Base-by-base conservation (phyloP, 257 asterid genomes). In the Fraxinus cuspidata region DNA sequence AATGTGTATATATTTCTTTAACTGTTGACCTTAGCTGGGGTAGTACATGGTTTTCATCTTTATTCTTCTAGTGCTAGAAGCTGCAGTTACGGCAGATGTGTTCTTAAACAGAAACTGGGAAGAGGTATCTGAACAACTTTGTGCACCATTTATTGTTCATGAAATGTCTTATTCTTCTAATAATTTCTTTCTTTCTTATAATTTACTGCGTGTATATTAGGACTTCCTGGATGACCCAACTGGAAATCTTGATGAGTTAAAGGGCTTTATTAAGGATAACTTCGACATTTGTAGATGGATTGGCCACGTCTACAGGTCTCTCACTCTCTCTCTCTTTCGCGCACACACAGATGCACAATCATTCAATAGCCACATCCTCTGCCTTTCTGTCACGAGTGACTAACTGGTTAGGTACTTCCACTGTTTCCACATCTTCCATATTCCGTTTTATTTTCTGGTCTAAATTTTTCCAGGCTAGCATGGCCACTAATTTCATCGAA, bases 161-260 rank as follows among this genome's bases (percentile, higher is more conserved):
- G 31, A 40, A 32, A 13, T 9, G 60, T 49, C 34, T 81, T 47
- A 25, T 72, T 19, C 29, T 47, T 67, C 21, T 25, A 27, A 13
- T 68, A 68, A 67, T 77, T 34, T 47, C 23, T 37, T 58, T 65
- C 32, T 63, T 63, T 63, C 8, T 27, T 74, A 32, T 5, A 70
- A 44, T 74, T 35, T 35, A 49, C 56, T 56, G 73, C 2, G 0
- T 63, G 34, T 70, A 70, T 81, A 58, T 85, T 88, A 93, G 98
- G 97, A 93, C 87, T 93, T 95, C 79, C 99, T 98, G 0, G 79
- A 79, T 77, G 99, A 95, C 77, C 79, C 89, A 75, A 86, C 98
- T 27, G 98, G 96, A 75, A 90, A 95, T 74, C 78, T 95, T 56
- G 85, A 89, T 76, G 88, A 85, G 80, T 73, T 95, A 68, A 90